A percentile compares a stretch with the other conserved stretches of the same genome.
These are phyloP conservation scores for Suillus weaverae DNA, from an alignment of 768 basidiomycete species.

Conservation along the genomic window DNA sequence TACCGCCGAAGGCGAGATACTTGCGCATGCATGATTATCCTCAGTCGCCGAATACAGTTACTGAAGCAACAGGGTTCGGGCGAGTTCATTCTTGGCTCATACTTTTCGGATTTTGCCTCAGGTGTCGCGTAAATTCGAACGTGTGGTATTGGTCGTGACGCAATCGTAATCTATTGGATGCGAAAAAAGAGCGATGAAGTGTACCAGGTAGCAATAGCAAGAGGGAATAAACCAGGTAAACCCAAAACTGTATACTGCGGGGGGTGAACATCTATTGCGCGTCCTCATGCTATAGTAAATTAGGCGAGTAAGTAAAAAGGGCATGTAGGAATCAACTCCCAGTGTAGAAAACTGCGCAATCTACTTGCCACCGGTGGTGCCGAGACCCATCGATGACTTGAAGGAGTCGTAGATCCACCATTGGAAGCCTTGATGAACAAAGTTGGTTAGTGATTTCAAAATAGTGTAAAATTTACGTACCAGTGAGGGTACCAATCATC, in stretches of 20 bases:
- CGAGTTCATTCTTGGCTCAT: background rate
- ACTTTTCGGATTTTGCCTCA: background rate
- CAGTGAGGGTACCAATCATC: constrained; percentile 71
- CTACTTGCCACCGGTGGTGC: constrained; percentile 88
- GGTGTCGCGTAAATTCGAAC: background rate
- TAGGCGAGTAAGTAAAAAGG: background rate
- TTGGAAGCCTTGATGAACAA: constrained; percentile 64
- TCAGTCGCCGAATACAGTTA: background rate
- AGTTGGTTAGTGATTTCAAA: background rate
- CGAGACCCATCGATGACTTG: constrained; percentile 81
- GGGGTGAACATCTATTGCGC: constrained; percentile 10
- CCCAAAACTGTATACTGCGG: constrained; percentile 4
- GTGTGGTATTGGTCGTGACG: background rate
- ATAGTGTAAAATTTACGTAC: constrained; percentile 21
- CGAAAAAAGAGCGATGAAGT: background rate
- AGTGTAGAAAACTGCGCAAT: constrained; percentile 6
- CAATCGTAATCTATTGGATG: constrained; percentile 6
- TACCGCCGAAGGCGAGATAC: background rate
- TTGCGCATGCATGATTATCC: background rate
- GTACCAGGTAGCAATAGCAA: background rate
- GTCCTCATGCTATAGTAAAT: constrained; percentile 12
- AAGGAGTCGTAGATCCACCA: constrained; percentile 94
- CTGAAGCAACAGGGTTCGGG: background rate
- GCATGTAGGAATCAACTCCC: background rate
- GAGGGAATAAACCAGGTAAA: constrained; percentile 4